These are phyloP conservation scores for Brassica rapa DNA, from an alignment of 345 rosid species.

Conservation along the genomic window DNA sequence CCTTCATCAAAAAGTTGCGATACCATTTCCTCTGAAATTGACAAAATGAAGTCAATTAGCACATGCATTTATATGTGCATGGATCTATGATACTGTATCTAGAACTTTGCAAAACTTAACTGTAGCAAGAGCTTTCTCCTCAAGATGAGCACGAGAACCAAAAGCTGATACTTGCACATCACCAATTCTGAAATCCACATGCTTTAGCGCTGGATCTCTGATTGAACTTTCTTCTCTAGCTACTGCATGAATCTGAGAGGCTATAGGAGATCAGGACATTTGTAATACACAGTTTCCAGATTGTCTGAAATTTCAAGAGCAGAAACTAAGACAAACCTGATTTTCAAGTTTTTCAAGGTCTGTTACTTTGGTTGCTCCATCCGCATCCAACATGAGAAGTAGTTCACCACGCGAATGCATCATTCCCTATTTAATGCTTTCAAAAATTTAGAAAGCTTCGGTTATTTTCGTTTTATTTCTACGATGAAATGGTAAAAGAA, in stretches of 20 bases:
- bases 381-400: constrained; percentile 98
- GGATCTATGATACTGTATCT: constrained; percentile 12
- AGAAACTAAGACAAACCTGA: constrained; percentile 56
- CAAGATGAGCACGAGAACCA: constrained; percentile 99
- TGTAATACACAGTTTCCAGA: constrained; percentile 14
- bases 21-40: constrained; percentile 91
- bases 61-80: constrained; percentile 1
- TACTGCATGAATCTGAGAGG: constrained; percentile 75
- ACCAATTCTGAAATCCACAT: constrained; percentile 52
- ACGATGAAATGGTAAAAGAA: constrained; percentile 3
- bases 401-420: constrained; percentile 97
- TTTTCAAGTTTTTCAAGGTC: constrained; percentile 96
- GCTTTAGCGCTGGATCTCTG: constrained; percentile 50
- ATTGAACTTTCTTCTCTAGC: constrained; percentile 52
- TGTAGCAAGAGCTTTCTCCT: constrained; percentile 90
- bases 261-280: constrained; percentile 42
- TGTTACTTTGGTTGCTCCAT: constrained; percentile 95
- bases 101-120: constrained; percentile 51
- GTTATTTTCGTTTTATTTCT: constrained; percentile 31
- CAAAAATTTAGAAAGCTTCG: constrained; percentile 65
- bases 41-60: constrained; percentile 25
- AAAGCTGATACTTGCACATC: constrained; percentile 81
- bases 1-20: constrained; percentile 96
- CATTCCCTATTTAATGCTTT: constrained; percentile 98
- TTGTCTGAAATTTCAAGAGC: neutral